These are phyloP conservation scores for Syzygium oleosum DNA, from an alignment of 345 rosid species.

Conservation along the genomic window DNA sequence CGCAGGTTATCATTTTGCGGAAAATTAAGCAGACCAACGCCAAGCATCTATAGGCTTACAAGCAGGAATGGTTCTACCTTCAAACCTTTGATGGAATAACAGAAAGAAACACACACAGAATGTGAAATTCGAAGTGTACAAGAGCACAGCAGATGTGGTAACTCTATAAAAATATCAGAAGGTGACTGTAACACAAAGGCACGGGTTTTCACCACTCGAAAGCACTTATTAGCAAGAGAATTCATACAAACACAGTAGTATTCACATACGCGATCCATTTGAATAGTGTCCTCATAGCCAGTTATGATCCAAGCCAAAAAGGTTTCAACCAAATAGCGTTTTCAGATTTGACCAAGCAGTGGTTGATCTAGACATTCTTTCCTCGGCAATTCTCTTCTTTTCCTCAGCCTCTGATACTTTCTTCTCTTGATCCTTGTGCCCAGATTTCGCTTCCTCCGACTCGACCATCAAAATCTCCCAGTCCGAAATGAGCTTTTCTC, in stretches of 20 bases:
- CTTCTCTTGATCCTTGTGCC: background rate
- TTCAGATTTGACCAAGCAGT: slow-evolving; percentile 9
- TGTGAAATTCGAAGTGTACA: background rate
- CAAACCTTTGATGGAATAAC: background rate
- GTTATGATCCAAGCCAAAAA: background rate
- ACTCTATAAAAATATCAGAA: background rate
- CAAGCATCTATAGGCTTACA: background rate
- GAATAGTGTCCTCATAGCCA: background rate
- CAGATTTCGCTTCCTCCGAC: slow-evolving; percentile 1
- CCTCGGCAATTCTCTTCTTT: slow-evolving; percentile 10
- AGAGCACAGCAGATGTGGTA: background rate
- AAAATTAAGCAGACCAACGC: background rate
- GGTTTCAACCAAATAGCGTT: background rate
- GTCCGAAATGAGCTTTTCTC: background rate
- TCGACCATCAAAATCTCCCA: slow-evolving; percentile 5
- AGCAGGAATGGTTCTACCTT: background rate
- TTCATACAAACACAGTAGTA: background rate
- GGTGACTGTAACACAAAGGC: background rate
- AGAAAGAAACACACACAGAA: background rate
- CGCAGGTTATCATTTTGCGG: background rate
- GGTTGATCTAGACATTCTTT: slow-evolving; percentile 9
- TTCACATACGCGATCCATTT: background rate
- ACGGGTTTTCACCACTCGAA: background rate
- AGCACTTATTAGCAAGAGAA: background rate
- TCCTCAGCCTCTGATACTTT: background rate